Evolutionary conservation across 129 eudicot genomes (phyloP).

Genomic region (Gnaphalium uliginosum): DNA sequence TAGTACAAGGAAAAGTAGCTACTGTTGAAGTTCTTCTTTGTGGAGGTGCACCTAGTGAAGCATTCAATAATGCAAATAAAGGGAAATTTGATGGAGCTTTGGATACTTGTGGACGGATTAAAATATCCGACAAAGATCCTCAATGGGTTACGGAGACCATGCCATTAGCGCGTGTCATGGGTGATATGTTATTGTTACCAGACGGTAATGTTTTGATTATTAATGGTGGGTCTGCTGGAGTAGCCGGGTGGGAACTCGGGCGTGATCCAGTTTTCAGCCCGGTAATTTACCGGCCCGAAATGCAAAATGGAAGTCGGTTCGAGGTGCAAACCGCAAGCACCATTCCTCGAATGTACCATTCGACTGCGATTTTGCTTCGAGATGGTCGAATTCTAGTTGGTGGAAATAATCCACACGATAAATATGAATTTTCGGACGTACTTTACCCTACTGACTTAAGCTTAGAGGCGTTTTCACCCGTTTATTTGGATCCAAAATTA

Average conservation of each 20-base stretch:
- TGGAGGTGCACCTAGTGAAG: slow-evolving; percentile 73
- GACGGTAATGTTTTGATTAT: slow-evolving; percentile 58
- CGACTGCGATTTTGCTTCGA: slow-evolving; percentile 56
- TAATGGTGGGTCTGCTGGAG: slow-evolving; percentile 61
- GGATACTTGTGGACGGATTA: slow-evolving; percentile 56
- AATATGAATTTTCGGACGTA: slow-evolving; percentile 52
- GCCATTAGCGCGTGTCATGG: slow-evolving; percentile 80
- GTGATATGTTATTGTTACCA: slow-evolving; percentile 72
- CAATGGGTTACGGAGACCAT: slow-evolving; percentile 69
- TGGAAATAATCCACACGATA: slow-evolving; percentile 65
- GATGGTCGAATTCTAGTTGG: slow-evolving; percentile 74
- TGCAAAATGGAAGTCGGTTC: slow-evolving; percentile 34
- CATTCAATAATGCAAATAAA: slow-evolving; percentile 39
- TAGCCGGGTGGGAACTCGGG: slow-evolving; percentile 68
- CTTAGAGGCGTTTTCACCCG: slow-evolving; percentile 73
- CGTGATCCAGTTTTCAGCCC: slow-evolving; percentile 66
- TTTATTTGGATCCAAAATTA: slow-evolving; percentile 45
- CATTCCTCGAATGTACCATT: slow-evolving; percentile 73
- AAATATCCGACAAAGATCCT: slow-evolving; percentile 62
- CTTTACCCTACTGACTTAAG: slow-evolving; percentile 69
- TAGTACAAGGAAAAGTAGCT: slow-evolving; percentile 32
- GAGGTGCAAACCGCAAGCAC: slow-evolving; percentile 47
- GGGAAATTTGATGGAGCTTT: slow-evolving; percentile 55
- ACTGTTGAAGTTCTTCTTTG: slow-evolving; percentile 65
- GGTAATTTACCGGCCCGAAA: slow-evolving; percentile 49